These are phyloP conservation scores for Stachybotrys chartarum DNA, from an alignment of 2,329 filamentous ascomycete species.

Conservation along the genomic window DNA sequence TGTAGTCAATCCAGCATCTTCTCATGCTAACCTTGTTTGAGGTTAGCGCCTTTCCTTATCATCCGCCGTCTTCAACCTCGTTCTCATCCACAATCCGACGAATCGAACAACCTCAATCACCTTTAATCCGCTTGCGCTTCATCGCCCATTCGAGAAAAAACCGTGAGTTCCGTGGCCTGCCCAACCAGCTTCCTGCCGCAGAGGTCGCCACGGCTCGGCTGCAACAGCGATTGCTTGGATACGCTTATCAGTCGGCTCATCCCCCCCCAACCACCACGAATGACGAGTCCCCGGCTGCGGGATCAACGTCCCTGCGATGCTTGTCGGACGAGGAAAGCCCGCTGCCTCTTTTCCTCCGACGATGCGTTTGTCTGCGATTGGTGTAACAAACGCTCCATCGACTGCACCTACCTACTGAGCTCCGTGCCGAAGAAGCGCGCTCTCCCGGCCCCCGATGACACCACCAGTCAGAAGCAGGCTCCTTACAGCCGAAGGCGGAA, in stretches of 20 bases:
- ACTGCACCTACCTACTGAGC: constrained; percentile 6
- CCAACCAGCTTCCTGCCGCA: too few species aligned
- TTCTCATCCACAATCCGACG: too few species aligned
- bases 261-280: background rate
- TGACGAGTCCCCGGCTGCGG: background rate
- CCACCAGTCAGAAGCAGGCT: background rate
- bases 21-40: too few species aligned
- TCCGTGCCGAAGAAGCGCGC: constrained; percentile 7
- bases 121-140: too few species aligned
- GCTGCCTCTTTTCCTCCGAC: constrained; percentile 7
- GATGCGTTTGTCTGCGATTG: constrained; percentile 5
- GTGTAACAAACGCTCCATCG: constrained; percentile 4
- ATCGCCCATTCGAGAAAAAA: too few species aligned
- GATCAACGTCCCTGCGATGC: constrained; percentile 10
- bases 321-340: constrained; percentile 10
- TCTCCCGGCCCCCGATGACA: constrained; percentile 3
- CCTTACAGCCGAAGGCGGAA: background rate
- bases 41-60: too few species aligned
- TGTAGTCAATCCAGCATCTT: too few species aligned
- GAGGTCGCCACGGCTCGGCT: too few species aligned
- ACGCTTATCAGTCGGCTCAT: background rate
- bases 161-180: too few species aligned
- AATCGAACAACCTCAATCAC: too few species aligned
- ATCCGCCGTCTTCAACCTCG: too few species aligned
- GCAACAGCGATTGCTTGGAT: background rate